phyloP scores from a whole-genome alignment of 306 rosid genomes.

The Psophocarpus tetragonolobus region DNA sequence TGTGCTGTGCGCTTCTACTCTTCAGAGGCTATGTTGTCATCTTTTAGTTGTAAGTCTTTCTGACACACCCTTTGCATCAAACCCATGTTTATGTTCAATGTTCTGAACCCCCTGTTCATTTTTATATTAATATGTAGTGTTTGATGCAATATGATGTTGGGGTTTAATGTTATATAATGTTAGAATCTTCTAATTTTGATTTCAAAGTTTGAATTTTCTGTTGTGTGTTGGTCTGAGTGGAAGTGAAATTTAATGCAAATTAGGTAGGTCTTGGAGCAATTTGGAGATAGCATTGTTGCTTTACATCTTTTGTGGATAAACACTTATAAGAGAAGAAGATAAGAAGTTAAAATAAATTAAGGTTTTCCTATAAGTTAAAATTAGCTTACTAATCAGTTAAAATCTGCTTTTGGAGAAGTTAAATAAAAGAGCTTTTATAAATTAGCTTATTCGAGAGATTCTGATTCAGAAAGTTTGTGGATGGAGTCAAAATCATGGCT shows the following conservation, averaged over 20 bases:
- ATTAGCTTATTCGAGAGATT: too few relatives aligned
- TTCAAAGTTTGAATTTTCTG: not conserved
- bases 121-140: not conserved
- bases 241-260: constrained; percentile 10
- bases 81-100: not conserved
- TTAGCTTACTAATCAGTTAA: too few relatives aligned
- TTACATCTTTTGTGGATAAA: not conserved
- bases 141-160: not conserved
- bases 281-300: constrained; percentile 10
- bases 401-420: too few relatives aligned
- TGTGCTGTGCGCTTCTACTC: not conserved
- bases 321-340: too few relatives aligned
- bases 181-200: constrained; percentile 2
- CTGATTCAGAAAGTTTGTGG: too few relatives aligned
- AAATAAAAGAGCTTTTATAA: too few relatives aligned
- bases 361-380: too few relatives aligned
- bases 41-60: constrained; percentile 54
- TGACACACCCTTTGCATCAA: constrained; percentile 3
- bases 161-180: not conserved
- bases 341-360: too few relatives aligned
- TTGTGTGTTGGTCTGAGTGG: not conserved
- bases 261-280: not conserved
- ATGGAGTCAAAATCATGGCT: too few relatives aligned
- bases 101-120: not conserved
- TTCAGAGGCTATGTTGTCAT: constrained; percentile 38